Evolutionary conservation across 2,329 filamentous ascomycete genomes (phyloP), one percentile per base, ranked within the genome.

Genomic region (Fonsecaea erecta): DNA sequence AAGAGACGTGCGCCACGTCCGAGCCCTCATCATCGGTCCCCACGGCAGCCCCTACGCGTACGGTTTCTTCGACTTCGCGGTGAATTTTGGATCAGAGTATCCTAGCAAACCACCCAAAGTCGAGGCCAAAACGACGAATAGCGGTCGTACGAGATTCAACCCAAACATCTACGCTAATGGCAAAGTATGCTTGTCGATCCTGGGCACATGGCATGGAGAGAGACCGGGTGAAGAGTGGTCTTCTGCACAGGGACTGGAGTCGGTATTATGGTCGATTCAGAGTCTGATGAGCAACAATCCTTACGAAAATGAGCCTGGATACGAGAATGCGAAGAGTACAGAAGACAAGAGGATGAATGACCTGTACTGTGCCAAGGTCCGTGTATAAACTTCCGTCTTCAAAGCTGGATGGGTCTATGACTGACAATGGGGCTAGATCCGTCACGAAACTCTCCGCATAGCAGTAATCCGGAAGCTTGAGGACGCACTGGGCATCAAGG

Each of bases 1-100:
- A 78, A 85, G 88, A 71, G 93, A 99, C 77, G 91, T 98, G 66
- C 90, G 93, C 62, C 90, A 92, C 75, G 89, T 98, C 56, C 90
- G 88, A 75, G 92, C 93, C 55, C 78, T 98, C 69, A 94, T 98
- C 73, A 87, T 98, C 71, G 95, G 95, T 0, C 94, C 95, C 26
- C 92, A 94, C 70, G 93, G 95, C 72, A 96, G 93, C 0, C 93
- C 94, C 0, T 99, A 99, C 77, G 93, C 97, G 77, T 97, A 96
- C 75, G 95, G 95, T 2, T 97, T 97, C 80, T 98, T 96, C 75
- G 93, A 98, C 84, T 93, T 95, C 77, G 65, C 83, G 75, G 61
- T 71, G 30, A 64, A 57, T 28, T 71, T 73, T 48, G 65, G 64
- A 35, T 62, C 63, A 52, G 93, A 97, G 2, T 99, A 99, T 74